Base-by-base conservation (phyloP, 2,329 filamentous ascomycete species). In the Penicillium palitans region DNA sequence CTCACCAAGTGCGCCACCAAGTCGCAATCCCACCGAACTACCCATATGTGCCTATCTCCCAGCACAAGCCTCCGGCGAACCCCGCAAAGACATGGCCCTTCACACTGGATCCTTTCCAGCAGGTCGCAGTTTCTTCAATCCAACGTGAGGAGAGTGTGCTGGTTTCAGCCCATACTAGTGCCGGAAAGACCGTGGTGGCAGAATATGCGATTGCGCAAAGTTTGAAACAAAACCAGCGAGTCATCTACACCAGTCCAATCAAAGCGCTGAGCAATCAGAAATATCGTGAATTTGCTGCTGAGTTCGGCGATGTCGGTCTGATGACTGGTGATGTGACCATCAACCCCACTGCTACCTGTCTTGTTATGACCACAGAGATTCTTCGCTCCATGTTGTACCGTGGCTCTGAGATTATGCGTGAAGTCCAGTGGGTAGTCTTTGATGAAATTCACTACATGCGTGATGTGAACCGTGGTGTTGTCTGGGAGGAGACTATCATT, bases 341-440 rank as follows among this genome's bases (percentile, higher is more conserved):
- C 77, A 99, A 99, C 75, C 96, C 96, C 4, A 98, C 95, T 4
- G 95, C 95, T 15, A 98, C 93, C 60, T 99, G 95, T 74, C 81
- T 99, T 58, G 95, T 99, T 70, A 99, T 99, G 95, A 99, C 95
- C 0, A 99, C 95, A 0, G 95, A 99, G 80, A 99, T 99, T 91
- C 78, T 99, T 72, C 89, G 95, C 49, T 98, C 93, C 19, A 99
- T 99, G 95, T 75, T 99, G 78, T 99, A 99, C 76, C 86, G 95
- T 66, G 95, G 95, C 60, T 98, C 95, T 0, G 95, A 99, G 79
- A 98, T 99, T 65, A 99, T 99, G 93, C 91, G 95, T 66, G 95
- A 99, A 79, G 96, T 99, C 2, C 93, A 90, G 15, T 99, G 95
- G 95, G 96, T 99, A 2, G 82, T 99, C 2, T 99, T 99, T 68